phyloP scores from a whole-genome alignment of 148 eudicot species.

The Rhododendron mucronatum region DNA sequence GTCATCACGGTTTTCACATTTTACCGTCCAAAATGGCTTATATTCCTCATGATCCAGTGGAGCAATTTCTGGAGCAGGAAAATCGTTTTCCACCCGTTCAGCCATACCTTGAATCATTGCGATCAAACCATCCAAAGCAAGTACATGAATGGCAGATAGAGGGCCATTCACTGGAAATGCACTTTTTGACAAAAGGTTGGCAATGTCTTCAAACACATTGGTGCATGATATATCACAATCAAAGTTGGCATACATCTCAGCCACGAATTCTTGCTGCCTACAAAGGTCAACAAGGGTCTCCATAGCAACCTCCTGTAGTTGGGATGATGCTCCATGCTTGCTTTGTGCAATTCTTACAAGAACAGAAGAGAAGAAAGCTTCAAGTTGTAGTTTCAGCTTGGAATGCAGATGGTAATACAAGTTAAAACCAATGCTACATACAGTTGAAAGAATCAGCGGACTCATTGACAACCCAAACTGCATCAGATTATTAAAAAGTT shows the following conservation, averaged over 20 bases:
- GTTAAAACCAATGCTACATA: conserved; percentile 87
- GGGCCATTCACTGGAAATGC: conserved; percentile 94
- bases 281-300: conserved; percentile 97
- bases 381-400: conserved; percentile 77
- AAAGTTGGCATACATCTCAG: conserved; percentile 85
- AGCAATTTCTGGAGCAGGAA: conserved; percentile 45
- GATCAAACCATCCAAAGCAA: conserved; percentile 88
- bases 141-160: conserved; percentile 76
- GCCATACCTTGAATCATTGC: conserved; percentile 94
- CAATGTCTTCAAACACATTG: conserved; percentile 87
- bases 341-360: conserved; percentile 77
- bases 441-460: conserved; percentile 86
- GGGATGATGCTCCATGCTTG: conserved; percentile 84
- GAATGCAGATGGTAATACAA: conserved; percentile 69
- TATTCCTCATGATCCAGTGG: conserved; percentile 64
- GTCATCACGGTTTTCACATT: conserved; percentile 58
- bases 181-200: conserved; percentile 82
- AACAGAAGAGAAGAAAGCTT: conserved; percentile 86
- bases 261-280: conserved; percentile 76
- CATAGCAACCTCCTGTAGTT: conserved; percentile 97
- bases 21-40: conserved; percentile 78
- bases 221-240: conserved; percentile 93
- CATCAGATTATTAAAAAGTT: conserved; percentile 78
- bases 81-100: conserved; percentile 67
- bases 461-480: conserved; percentile 85